Conservation (phyloP, 1,284 basidiomycete species). For the Ustilago trichophora region DNA sequence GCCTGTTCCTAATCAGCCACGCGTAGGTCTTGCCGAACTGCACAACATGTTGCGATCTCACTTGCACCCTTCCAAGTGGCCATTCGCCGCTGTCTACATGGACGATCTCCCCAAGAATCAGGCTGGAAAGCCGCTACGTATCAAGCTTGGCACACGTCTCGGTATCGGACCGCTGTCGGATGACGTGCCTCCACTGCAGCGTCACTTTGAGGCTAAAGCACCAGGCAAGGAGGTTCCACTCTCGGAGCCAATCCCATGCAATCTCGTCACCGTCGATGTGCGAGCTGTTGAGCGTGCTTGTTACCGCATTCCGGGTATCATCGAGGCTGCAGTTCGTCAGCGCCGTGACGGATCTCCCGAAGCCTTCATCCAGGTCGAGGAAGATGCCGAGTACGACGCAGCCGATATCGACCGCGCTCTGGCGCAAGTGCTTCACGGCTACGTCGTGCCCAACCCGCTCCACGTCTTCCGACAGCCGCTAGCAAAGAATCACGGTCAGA, state of each 20-base stretch:
- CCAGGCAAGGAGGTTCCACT: slow-evolving; percentile 64
- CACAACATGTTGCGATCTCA: slow-evolving; percentile 65
- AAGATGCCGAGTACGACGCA: slow-evolving; percentile 65
- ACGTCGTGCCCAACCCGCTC: slow-evolving; percentile 65
- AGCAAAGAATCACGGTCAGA: slow-evolving; percentile 62
- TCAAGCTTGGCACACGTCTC: slow-evolving; percentile 65
- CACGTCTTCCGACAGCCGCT: slow-evolving; percentile 66
- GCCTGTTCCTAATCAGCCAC: slow-evolving; percentile 63
- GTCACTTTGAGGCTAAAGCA: slow-evolving; percentile 66
- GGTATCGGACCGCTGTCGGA: slow-evolving; percentile 65
- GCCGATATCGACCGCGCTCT: slow-evolving; percentile 66
- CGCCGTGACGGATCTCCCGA: slow-evolving; percentile 65
- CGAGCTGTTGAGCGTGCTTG: slow-evolving; percentile 65
- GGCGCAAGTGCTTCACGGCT: slow-evolving; percentile 65
- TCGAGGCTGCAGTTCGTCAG: slow-evolving; percentile 64
- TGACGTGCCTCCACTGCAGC: slow-evolving; percentile 63
- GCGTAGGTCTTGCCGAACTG: slow-evolving; percentile 64
- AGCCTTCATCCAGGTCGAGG: slow-evolving; percentile 66
- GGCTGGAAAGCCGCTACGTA: slow-evolving; percentile 66
- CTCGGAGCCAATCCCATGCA: slow-evolving; percentile 64
- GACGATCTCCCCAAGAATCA: slow-evolving; percentile 66
- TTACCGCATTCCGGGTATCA: slow-evolving; percentile 65
- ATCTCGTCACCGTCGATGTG: slow-evolving; percentile 63
- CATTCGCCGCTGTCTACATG: slow-evolving; percentile 66
- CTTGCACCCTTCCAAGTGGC: slow-evolving; percentile 66